Evolutionary conservation across 768 basidiomycete species (phyloP).

Genomic region (Clavulina sp.): DNA sequence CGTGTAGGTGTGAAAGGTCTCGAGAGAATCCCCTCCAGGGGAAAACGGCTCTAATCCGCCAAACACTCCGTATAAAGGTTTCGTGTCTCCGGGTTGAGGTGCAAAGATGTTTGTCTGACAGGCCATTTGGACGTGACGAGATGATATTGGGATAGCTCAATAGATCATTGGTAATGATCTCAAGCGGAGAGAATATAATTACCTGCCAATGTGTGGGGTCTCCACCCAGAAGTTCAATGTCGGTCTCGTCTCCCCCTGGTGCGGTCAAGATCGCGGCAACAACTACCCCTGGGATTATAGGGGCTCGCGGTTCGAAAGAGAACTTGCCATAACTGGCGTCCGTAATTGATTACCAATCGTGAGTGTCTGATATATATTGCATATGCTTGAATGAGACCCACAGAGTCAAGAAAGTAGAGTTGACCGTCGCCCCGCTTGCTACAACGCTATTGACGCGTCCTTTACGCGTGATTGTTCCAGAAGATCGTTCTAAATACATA

Average conservation of each 20-base stretch:
- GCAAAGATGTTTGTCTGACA: conserved; percentile 20
- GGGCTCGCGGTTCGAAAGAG: conserved; percentile 5
- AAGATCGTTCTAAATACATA: too few relatives aligned
- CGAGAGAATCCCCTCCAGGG: conserved; percentile 7
- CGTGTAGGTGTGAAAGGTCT: conserved; percentile 19
- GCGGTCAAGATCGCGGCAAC: conserved; percentile 26
- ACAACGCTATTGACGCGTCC: conserved; percentile 22
- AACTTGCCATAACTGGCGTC: background rate
- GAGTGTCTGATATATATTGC: background rate
- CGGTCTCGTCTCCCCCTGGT: conserved; percentile 24
- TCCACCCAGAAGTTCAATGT: conserved; percentile 27
- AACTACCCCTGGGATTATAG: conserved; percentile 22
- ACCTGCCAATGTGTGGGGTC: conserved; percentile 25
- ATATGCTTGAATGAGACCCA: conserved; percentile 15
- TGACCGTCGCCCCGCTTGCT: conserved; percentile 24
- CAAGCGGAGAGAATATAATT: conserved; percentile 8
- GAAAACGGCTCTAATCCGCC: conserved; percentile 16
- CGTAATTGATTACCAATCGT: background rate
- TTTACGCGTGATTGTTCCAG: conserved; percentile 19
- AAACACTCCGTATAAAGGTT: conserved; percentile 24
- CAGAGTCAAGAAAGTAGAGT: conserved; percentile 25
- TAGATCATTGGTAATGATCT: background rate
- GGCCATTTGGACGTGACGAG: background rate
- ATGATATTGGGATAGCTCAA: background rate
- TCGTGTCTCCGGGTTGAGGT: conserved; percentile 16